Base-by-base conservation (phyloP, 768 basidiomycete species). In the Termitomyces sp. region DNA sequence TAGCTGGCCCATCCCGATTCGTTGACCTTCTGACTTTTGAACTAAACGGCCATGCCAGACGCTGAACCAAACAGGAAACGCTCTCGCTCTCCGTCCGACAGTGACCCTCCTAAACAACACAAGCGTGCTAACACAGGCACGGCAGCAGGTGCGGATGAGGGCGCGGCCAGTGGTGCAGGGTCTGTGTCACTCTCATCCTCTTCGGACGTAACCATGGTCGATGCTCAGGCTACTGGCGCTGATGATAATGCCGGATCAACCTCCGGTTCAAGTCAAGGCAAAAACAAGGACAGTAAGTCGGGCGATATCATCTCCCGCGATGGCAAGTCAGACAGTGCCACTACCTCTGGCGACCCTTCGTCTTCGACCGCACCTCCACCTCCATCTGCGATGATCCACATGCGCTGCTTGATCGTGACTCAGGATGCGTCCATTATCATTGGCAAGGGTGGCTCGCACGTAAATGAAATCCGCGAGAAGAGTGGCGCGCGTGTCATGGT, bases 361-460 rank as follows among this genome's bases (percentile, higher is more conserved):
- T 80, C 82, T 35, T 80, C 84, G 16, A 72, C 79, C 12, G 69
- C 79, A 7, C 66, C 84, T 2, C 77, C 84, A 2, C 77, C 87
- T 12, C 90, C 90, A 28, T 86, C 91, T 18, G 89, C 90, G 36
- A 87, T 87, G 76, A 99, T 99, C 68, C 91, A 96, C 70, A 96
- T 99, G 94, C 88, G 96, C 50, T 96, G 94, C 74, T 81, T 99
- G 69, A 99, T 99, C 71, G 97, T 99, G 68, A 98, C 97, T 11
- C 96, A 98, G 77, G 97, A 99, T 76, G 97, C 97, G 13, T 96
- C 94, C 58, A 96, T 99, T 77, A 98, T 98, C 79, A 99, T 99
- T 66, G 97, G 97, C 40, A 94, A 94, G 76, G 91, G 81, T 54
- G 96, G 96, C 65, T 85, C 91, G 48, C 97, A 98, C 76, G 96